phyloP scores from a whole-genome alignment of 164 flowering plant species.

The Kalanchoe fedtschenkoi region DNA sequence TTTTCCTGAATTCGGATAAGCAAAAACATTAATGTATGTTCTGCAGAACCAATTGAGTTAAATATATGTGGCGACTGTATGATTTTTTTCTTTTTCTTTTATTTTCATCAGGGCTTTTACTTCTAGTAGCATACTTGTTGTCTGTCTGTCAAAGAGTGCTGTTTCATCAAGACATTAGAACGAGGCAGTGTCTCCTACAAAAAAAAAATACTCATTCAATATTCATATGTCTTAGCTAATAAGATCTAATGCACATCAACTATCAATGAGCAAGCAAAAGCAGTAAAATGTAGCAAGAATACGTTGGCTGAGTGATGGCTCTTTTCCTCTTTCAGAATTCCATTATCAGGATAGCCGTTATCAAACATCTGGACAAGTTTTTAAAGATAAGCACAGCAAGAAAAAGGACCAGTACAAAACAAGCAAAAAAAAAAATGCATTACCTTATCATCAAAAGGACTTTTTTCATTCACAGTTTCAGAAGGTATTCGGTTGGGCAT shows the following conservation, averaged over 20 bases:
- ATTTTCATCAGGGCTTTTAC: background rate
- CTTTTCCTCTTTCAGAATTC: background rate
- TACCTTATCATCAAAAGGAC: background rate
- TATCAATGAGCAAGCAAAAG: background rate
- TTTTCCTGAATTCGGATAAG: slow-evolving; percentile 52
- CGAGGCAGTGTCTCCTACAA: background rate
- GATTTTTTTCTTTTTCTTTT: background rate
- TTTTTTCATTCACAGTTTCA: background rate
- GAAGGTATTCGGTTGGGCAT: background rate
- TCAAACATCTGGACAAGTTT: background rate
- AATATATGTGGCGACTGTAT: background rate
- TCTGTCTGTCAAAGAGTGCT: background rate
- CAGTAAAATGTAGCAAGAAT: background rate
- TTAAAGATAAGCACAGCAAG: background rate
- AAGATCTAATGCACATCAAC: background rate
- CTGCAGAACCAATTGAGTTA: too few species aligned
- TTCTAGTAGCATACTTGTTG: background rate
- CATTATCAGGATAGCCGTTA: background rate
- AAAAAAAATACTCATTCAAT: background rate
- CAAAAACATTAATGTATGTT: background rate
- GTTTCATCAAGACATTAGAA: background rate
- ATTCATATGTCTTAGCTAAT: background rate
- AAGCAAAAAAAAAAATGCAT: background rate
- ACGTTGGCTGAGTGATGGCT: background rate
- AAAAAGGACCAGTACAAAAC: background rate